Percentiles rank a stretch among this genome's conserved stretches.
Conservation (phyloP, 257 asterid species). For the Salvia splendens region DNA sequence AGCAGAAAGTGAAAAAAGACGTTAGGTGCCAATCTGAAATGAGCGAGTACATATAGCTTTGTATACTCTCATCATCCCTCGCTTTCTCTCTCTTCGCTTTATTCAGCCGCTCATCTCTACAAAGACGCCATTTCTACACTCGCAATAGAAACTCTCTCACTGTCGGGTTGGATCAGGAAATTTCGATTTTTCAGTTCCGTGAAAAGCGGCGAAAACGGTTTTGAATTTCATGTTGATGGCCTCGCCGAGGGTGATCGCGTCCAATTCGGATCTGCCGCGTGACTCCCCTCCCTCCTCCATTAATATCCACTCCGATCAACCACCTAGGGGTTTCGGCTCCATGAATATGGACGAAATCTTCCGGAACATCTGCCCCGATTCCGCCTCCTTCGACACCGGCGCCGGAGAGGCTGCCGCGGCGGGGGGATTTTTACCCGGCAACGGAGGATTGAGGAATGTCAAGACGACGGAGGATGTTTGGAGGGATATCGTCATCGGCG, state of each 20-base stretch:
- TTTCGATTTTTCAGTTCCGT: constrained; percentile 22
- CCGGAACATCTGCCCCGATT: constrained; percentile 62
- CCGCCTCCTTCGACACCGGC: constrained; percentile 42
- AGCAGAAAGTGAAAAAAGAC: background rate
- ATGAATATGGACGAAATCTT: constrained; percentile 87
- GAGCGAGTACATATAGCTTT: constrained; percentile 19
- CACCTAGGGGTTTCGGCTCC: constrained; percentile 53
- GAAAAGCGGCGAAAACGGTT: constrained; percentile 40
- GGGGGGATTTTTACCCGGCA: too few relatives aligned
- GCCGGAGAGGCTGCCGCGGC: background rate
- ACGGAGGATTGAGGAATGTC: constrained; percentile 29
- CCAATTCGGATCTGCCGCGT: constrained; percentile 96
- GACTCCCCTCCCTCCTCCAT: constrained; percentile 52
- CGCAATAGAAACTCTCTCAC: background rate
- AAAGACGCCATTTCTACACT: background rate
- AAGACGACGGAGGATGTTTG: constrained; percentile 65
- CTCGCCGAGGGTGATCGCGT: constrained; percentile 93
- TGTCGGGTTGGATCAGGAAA: background rate
- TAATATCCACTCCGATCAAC: constrained; percentile 53
- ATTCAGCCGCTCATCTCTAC: background rate
- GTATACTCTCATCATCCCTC: constrained; percentile 12
- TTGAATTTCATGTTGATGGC: constrained; percentile 49
- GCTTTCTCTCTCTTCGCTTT: constrained; percentile 22
- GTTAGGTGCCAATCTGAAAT: background rate
- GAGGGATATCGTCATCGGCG: constrained; percentile 56